Percentiles rank a stretch among this genome's conserved stretches.
Evolutionary conservation across 2,329 filamentous ascomycete species (phyloP).

Genomic region (Penicillium sp.): DNA sequence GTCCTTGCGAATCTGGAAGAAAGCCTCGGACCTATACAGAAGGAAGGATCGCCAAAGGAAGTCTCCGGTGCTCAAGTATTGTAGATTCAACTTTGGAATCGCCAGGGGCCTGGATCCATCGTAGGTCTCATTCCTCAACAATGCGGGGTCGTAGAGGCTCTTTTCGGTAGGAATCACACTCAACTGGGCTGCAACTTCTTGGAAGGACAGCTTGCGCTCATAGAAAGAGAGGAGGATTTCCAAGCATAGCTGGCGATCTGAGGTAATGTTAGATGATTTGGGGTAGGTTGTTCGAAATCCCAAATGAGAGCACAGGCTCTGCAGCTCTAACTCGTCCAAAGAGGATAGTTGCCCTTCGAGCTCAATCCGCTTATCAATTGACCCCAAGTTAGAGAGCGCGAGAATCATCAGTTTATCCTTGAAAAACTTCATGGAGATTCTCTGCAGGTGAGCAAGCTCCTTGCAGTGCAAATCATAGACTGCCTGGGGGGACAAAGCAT

Average conservation of each 20-base stretch:
- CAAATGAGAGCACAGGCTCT: slow-evolving; percentile 67
- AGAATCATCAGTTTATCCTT: slow-evolving; percentile 88
- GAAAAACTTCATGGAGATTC: slow-evolving; percentile 76
- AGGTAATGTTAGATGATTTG: slow-evolving; percentile 64
- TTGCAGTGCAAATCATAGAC: slow-evolving; percentile 79
- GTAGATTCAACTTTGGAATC: slow-evolving; percentile 90
- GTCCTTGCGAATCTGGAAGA: slow-evolving; percentile 90
- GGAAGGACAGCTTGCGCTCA: slow-evolving; percentile 78
- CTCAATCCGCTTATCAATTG: slow-evolving; percentile 78
- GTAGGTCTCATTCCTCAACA: slow-evolving; percentile 81
- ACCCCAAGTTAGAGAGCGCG: slow-evolving; percentile 87
- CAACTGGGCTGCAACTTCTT: slow-evolving; percentile 71
- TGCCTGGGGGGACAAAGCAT: slow-evolving; percentile 69
- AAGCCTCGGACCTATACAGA: slow-evolving; percentile 84
- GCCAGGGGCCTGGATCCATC: slow-evolving; percentile 84
- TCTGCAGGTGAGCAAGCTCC: slow-evolving; percentile 74
- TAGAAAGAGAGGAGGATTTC: slow-evolving; percentile 75
- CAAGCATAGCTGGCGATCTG: slow-evolving; percentile 50
- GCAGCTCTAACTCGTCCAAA: slow-evolving; percentile 73
- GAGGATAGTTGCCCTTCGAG: slow-evolving; percentile 72
- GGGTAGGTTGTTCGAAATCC: slow-evolving; percentile 84
- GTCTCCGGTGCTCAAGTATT: slow-evolving; percentile 92
- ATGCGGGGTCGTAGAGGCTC: slow-evolving; percentile 73
- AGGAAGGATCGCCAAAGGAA: slow-evolving; percentile 95
- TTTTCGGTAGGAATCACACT: slow-evolving; percentile 80